Conservation (phyloP, 73 alveolate genomes). For the Paramecium sonneborni region DNA sequence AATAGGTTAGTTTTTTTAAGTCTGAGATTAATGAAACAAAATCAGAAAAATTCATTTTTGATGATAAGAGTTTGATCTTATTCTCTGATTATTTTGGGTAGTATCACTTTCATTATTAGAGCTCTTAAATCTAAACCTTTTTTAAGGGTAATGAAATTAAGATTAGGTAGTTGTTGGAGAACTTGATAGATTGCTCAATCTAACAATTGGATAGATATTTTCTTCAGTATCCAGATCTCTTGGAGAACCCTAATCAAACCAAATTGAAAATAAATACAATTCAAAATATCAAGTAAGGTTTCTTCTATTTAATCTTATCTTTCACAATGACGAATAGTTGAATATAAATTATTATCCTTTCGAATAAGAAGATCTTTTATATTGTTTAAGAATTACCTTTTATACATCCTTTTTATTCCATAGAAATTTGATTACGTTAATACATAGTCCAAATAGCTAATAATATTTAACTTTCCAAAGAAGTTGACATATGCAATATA, state of each 20-base stretch:
- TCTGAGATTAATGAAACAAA: neutral
- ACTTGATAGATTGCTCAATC: neutral
- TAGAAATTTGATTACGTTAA: neutral
- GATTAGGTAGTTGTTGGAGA: neutral
- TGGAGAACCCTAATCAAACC: slow-evolving; percentile 31
- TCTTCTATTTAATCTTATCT: neutral
- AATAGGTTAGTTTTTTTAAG: neutral
- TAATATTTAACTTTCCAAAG: neutral
- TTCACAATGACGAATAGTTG: neutral
- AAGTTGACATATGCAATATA: neutral
- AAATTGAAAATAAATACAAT: neutral
- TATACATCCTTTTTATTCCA: neutral
- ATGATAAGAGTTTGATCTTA: neutral
- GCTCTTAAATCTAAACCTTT: slow-evolving; percentile 15
- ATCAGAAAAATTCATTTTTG: neutral
- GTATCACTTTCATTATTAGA: neutral
- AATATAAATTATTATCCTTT: slow-evolving; percentile 1
- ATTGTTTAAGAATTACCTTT: neutral
- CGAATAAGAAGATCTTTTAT: neutral
- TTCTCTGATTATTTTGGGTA: neutral
- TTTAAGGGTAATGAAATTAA: neutral
- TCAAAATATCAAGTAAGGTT: neutral
- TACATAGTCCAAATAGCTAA: neutral
- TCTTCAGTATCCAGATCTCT: slow-evolving; percentile 8
- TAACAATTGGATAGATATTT: neutral